phyloP scores from a whole-genome alignment of 129 eudicot species.

The Centella asiatica region DNA sequence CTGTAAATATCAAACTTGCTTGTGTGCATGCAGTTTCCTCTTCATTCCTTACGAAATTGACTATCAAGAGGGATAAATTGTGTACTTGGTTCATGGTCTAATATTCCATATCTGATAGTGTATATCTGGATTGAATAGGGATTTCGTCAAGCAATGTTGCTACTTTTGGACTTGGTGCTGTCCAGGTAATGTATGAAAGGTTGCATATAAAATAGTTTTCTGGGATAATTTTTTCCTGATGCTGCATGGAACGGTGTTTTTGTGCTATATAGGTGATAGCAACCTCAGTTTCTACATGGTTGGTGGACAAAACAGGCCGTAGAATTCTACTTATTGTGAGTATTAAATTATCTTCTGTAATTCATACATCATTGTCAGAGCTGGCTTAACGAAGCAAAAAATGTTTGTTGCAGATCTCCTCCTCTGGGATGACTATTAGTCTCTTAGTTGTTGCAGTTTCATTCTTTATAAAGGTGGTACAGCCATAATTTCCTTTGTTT shows the following conservation, averaged over 20 bases:
- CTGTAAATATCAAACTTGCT: background rate
- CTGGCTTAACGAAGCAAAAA: background rate
- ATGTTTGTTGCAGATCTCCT: slow-evolving; percentile 51
- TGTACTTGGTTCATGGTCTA: too few species aligned
- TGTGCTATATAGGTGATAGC: slow-evolving; percentile 55
- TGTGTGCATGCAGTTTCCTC: background rate
- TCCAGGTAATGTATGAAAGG: slow-evolving; percentile 50
- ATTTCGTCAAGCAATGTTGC: slow-evolving; percentile 69
- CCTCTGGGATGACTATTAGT: slow-evolving; percentile 70
- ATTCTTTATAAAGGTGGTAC: slow-evolving; percentile 66
- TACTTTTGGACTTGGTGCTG: slow-evolving; percentile 69
- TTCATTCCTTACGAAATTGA: background rate
- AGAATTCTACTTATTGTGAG: slow-evolving; percentile 82
- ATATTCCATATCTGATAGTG: background rate
- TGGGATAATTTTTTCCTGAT: background rate
- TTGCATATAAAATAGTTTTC: background rate
- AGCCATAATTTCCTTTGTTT: slow-evolving; percentile 1
- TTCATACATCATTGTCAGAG: background rate
- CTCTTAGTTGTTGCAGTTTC: slow-evolving; percentile 67
- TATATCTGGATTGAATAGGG: slow-evolving; percentile 40
- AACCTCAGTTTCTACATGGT: slow-evolving; percentile 78
- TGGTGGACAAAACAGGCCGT: slow-evolving; percentile 92
- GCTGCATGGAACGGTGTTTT: background rate
- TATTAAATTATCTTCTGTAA: background rate
- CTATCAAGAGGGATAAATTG: background rate